phyloP scores from a whole-genome alignment of 345 rosid species.

The Eucalyptus cloeziana region DNA sequence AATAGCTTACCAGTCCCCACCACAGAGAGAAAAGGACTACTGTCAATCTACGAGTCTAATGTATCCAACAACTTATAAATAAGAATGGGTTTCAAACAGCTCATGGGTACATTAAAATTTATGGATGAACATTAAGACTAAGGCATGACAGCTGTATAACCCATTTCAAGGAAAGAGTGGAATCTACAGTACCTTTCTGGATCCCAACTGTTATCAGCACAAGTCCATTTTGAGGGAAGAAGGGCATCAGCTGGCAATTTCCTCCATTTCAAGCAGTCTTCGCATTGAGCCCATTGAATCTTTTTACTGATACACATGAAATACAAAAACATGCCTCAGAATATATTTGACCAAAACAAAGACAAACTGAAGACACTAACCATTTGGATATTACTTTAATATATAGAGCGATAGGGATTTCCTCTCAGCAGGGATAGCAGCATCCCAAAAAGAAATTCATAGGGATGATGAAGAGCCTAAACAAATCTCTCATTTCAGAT shows the following conservation, averaged over 20 bases:
- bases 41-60: background rate
- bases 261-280: slow-evolving; percentile 37
- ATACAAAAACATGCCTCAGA: background rate
- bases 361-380: background rate
- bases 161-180: background rate
- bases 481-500: background rate
- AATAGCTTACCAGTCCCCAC: background rate
- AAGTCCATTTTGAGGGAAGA: slow-evolving; percentile 68
- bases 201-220: slow-evolving; percentile 55
- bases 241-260: slow-evolving; percentile 44
- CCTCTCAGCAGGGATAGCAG: background rate
- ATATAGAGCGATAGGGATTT: background rate
- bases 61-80: background rate
- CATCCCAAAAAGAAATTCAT: background rate
- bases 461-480: background rate
- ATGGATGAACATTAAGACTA: background rate
- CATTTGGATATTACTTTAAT: background rate
- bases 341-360: background rate
- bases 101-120: background rate
- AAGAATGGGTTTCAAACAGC: background rate
- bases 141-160: background rate
- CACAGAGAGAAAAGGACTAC: background rate
- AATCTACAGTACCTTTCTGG: slow-evolving; percentile 37
- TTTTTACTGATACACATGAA: slow-evolving; percentile 25
- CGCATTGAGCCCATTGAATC: slow-evolving; percentile 71